Conservation (phyloP, 176 grass and related monocot genomes). For the Aegilops longissima region DNA sequence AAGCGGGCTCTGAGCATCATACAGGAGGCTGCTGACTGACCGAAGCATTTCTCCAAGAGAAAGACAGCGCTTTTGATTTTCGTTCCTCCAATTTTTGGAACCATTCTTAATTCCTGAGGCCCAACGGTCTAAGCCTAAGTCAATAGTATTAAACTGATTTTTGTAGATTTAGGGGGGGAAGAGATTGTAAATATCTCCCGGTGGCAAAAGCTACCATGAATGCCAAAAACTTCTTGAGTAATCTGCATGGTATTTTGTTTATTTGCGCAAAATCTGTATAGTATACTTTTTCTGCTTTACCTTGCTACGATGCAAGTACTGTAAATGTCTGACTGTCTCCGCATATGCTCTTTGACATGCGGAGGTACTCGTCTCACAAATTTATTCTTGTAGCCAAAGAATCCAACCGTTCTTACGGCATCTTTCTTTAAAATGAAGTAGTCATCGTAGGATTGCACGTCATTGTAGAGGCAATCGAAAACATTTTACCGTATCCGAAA, state of each 20-base stretch:
- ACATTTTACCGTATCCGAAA: too few relatives aligned
- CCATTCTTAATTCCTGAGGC: not conserved
- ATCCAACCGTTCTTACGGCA: too few relatives aligned
- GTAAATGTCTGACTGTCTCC: too few relatives aligned
- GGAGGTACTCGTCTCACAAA: too few relatives aligned
- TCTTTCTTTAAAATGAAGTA: too few relatives aligned
- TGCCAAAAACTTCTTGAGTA: not conserved
- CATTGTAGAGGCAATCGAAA: too few relatives aligned
- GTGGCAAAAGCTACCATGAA: too few relatives aligned
- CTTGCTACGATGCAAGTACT: not conserved
- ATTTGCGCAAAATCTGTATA: too few relatives aligned
- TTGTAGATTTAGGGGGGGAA: not conserved
- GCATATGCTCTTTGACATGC: too few relatives aligned
- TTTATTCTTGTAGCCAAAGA: too few relatives aligned
- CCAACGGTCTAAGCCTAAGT: not conserved
- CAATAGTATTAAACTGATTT: not conserved
- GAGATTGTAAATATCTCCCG: not conserved
- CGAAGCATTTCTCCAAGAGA: not conserved
- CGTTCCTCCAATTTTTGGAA: not conserved
- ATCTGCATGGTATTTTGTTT: not conserved
- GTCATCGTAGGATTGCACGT: too few relatives aligned
- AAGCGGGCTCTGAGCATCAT: constrained; percentile 46
- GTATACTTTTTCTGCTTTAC: not conserved
- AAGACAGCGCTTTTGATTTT: not conserved
- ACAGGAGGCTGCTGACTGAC: constrained; percentile 38